These are phyloP conservation scores for Saprolegnia diclina DNA, from an alignment of 352 stramenopile genomes.

Conservation along the genomic window DNA sequence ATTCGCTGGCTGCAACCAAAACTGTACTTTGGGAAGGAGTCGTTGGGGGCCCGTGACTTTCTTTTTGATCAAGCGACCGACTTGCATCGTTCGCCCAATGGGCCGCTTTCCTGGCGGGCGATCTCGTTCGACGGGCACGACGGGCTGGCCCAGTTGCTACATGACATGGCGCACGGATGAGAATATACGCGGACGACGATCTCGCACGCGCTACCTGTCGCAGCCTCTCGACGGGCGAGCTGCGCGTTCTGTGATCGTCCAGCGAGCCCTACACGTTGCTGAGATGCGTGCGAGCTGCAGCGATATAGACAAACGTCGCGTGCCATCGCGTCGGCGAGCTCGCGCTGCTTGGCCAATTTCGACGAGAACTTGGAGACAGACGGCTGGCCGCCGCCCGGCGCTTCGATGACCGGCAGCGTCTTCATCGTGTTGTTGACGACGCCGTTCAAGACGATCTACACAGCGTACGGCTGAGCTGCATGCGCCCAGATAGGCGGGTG, in stretches of 20 bases:
- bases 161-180: neutral
- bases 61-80: slow-evolving; percentile 39
- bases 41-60: slow-evolving; percentile 52
- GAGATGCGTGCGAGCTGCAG: neutral
- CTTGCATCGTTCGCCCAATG: slow-evolving; percentile 13
- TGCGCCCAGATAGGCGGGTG: neutral
- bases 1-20: neutral
- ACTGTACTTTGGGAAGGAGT: slow-evolving; percentile 54
- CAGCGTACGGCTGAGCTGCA: neutral
- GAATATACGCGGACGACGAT: neutral
- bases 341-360: slow-evolving; percentile 18
- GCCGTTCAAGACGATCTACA: slow-evolving; percentile 53
- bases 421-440: slow-evolving; percentile 43
- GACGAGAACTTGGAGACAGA: slow-evolving; percentile 26
- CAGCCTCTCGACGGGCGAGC: neutral
- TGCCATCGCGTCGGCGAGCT: slow-evolving; percentile 6
- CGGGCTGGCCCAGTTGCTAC: neutral
- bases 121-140: slow-evolving; percentile 22
- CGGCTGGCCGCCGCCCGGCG: slow-evolving; percentile 1
- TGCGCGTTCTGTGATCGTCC: neutral
- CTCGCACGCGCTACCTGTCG: neutral
- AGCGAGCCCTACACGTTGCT: neutral
- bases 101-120: slow-evolving; percentile 18
- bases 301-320: neutral
- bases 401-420: slow-evolving; percentile 22